Percentiles rank a stretch among this genome's conserved stretches.
Evolutionary conservation across 768 basidiomycete genomes (phyloP).

Genomic region (Sarcomyxa edulis): DNA sequence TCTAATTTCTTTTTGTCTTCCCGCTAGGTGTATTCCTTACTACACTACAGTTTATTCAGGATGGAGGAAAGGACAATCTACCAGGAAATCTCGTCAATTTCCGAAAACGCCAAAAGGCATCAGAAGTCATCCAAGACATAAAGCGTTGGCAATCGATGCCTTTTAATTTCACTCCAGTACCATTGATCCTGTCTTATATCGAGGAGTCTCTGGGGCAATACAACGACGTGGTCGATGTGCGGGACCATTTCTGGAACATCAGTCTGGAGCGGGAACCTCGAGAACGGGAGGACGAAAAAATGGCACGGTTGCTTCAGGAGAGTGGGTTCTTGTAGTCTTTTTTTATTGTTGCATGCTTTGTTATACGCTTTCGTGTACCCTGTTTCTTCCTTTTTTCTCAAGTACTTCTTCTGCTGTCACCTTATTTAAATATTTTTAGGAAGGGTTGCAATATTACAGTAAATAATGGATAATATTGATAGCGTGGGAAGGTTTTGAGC

Average conservation of each 20-base stretch:
- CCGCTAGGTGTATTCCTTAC: slow-evolving; percentile 87
- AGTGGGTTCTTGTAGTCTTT: slow-evolving; percentile 70
- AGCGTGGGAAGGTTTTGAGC: too few species aligned
- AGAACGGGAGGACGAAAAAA: slow-evolving; percentile 95
- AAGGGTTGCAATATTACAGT: too few species aligned
- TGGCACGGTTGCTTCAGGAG: slow-evolving; percentile 85
- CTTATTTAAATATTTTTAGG: too few species aligned
- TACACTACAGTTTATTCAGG: slow-evolving; percentile 95
- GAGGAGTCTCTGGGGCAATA: slow-evolving; percentile 73
- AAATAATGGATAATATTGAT: too few species aligned
- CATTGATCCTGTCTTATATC: slow-evolving; percentile 66
- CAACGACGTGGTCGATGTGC: slow-evolving; percentile 60
- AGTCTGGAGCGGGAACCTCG: slow-evolving; percentile 88
- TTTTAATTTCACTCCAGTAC: slow-evolving; percentile 77
- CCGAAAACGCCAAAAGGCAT: slow-evolving; percentile 89
- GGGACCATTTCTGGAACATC: slow-evolving; percentile 79
- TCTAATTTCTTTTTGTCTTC: slow-evolving; percentile 6
- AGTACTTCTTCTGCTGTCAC: too few species aligned
- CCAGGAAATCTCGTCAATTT: slow-evolving; percentile 86
- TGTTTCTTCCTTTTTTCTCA: too few species aligned
- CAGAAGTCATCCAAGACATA: slow-evolving; percentile 96
- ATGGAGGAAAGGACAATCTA: slow-evolving; percentile 86
- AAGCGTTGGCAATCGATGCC: slow-evolving; percentile 91
- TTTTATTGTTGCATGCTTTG: too few species aligned
- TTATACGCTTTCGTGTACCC: too few species aligned